Evolutionary conservation across 192 early-diverging fungal genomes (phyloP).

Genomic region (Podila horticola): DNA sequence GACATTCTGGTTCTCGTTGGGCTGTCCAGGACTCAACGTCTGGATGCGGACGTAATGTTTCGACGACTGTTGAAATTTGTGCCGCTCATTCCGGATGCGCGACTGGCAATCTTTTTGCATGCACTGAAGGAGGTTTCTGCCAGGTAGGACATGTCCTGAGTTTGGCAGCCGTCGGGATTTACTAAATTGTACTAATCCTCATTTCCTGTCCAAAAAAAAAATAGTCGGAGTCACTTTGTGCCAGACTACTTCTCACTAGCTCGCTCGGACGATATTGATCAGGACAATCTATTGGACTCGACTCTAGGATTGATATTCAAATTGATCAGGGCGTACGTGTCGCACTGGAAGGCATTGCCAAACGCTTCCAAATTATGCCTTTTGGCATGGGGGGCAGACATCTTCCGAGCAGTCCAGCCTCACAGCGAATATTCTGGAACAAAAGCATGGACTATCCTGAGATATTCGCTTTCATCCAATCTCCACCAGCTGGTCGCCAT

Average conservation of each 20-base stretch:
- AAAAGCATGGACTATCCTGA: conserved; percentile 10
- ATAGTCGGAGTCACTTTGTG: conserved; percentile 25
- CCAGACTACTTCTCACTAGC: not conserved
- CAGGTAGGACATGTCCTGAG: conserved; percentile 6
- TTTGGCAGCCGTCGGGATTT: not conserved
- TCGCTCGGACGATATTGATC: not conserved
- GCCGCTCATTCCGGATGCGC: conserved; percentile 20
- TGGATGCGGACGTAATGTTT: conserved; percentile 8
- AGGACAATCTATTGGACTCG: not conserved
- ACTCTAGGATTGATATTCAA: conserved; percentile 8
- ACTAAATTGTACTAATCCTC: not conserved
- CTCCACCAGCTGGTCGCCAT: conserved; percentile 28
- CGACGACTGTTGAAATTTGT: conserved; percentile 11
- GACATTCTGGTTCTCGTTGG: conserved; percentile 25
- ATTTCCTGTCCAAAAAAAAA: not conserved
- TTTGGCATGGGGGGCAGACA: conserved; percentile 22
- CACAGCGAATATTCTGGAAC: not conserved
- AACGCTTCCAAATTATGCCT: conserved; percentile 24
- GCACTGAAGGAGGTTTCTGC: conserved; percentile 37
- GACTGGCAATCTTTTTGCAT: conserved; percentile 12
- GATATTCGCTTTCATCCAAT: conserved; percentile 6
- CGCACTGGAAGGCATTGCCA: conserved; percentile 13
- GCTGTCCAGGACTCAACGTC: conserved; percentile 8
- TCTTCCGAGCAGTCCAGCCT: not conserved
- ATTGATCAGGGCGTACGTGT: not conserved